These are phyloP conservation scores for Naganishia cerealis DNA, from an alignment of 1,284 basidiomycete species.

Conservation along the genomic window DNA sequence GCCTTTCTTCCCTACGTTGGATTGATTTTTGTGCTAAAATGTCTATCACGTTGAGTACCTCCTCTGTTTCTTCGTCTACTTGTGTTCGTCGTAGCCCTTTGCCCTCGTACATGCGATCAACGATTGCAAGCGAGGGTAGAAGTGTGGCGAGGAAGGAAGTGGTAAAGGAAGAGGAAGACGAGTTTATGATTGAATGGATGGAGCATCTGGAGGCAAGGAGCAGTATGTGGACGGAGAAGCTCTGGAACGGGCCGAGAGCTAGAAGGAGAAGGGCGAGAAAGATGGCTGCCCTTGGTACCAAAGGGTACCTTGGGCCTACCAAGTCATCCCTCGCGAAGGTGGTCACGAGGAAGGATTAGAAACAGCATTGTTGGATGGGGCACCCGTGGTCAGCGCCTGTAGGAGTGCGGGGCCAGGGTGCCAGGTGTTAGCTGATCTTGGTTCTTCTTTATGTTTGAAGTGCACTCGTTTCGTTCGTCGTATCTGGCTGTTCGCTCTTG, in stretches of 20 bases:
- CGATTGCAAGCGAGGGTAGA: constrained; percentile 6
- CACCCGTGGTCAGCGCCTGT: too few species aligned
- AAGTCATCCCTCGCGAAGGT: constrained; percentile 9
- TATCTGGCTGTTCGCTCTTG: background rate
- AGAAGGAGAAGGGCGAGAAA: background rate
- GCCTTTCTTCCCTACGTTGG: background rate
- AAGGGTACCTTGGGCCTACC: constrained; percentile 9
- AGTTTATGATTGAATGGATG: background rate
- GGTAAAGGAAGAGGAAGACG: background rate
- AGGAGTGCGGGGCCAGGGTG: too few species aligned
- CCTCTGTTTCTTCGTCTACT: background rate
- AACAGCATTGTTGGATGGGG: constrained; percentile 54
- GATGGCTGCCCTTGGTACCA: background rate
- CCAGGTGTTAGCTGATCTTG: too few species aligned
- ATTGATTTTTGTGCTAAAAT: background rate
- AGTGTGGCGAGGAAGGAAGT: background rate
- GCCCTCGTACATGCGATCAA: constrained; percentile 19
- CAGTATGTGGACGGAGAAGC: background rate
- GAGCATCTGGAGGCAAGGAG: background rate
- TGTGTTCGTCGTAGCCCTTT: background rate
- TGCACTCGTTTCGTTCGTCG: too few species aligned
- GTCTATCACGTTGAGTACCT: background rate
- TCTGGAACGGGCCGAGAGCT: too few species aligned
- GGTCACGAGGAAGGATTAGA: constrained; percentile 58
- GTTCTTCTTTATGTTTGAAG: too few species aligned